A percentile compares a stretch with the other conserved stretches of the same genome.
Evolutionary conservation across 331 rosid species (phyloP).

Genomic region (Malus hybrid): DNA sequence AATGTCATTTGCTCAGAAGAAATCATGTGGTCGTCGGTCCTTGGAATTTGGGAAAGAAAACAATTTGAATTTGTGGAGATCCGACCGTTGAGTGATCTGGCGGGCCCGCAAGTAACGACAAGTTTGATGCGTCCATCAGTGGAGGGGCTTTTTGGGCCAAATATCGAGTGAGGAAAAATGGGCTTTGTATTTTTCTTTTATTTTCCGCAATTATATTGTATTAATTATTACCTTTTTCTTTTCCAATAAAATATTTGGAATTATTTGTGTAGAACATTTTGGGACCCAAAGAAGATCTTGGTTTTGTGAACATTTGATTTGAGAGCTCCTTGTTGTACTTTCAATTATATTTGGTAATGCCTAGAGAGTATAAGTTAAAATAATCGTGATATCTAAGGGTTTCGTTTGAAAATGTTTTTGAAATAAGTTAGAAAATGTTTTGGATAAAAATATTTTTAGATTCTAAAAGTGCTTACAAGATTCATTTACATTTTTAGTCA

Average conservation of each 20-base stretch:
- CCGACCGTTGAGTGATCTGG: neutral
- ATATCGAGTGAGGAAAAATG: conserved; percentile 25
- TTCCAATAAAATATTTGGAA: conserved; percentile 13
- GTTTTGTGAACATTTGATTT: neutral
- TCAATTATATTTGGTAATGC: neutral
- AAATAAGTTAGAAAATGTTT: accelerated
- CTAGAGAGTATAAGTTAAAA: neutral
- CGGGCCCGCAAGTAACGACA: neutral
- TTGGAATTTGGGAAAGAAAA: neutral
- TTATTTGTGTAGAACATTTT: conserved; percentile 2
- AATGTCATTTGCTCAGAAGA: conserved; percentile 4
- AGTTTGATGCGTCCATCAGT: conserved; percentile 37
- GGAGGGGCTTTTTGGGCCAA: conserved; percentile 21
- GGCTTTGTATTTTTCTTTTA: neutral
- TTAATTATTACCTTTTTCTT: neutral
- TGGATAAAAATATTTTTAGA: too few relatives aligned
- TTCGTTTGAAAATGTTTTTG: too few relatives aligned
- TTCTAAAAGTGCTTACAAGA: too few relatives aligned
- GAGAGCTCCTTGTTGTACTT: neutral
- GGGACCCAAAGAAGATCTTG: conserved; percentile 20
- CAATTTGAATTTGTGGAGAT: neutral
- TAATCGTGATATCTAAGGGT: too few relatives aligned
- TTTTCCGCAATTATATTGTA: neutral
- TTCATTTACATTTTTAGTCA: too few relatives aligned
- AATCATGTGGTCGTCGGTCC: neutral